phyloP scores from a whole-genome alignment of 2,329 filamentous ascomycete species.

The Phialophora verrucosa region DNA sequence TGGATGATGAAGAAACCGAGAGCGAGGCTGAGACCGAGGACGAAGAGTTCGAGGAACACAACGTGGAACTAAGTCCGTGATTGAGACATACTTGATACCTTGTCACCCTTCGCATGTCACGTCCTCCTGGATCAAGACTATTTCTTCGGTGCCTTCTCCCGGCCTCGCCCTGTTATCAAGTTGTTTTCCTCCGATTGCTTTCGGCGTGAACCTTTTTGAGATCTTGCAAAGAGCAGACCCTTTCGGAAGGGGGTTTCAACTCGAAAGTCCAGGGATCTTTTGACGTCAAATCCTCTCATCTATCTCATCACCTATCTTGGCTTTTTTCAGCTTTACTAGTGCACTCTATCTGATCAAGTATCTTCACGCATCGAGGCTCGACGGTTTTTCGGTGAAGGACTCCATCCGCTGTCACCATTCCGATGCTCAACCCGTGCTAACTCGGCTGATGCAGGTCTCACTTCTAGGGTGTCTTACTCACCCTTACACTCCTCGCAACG shows the following conservation, averaged over 20 bases:
- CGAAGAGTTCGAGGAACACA: slow-evolving; percentile 16
- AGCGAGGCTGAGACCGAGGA: slow-evolving; percentile 37
- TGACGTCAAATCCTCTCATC: neutral
- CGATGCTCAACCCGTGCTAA: neutral
- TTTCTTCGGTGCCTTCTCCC: neutral
- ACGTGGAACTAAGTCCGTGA: slow-evolving; percentile 8
- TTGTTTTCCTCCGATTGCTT: neutral
- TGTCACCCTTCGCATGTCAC: neutral
- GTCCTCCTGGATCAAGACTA: neutral
- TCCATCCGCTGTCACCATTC: neutral
- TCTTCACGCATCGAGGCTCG: neutral
- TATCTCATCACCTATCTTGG: neutral
- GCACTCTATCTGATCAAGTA: neutral
- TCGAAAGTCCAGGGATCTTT: neutral
- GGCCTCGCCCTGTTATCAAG: neutral
- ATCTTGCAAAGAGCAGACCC: neutral
- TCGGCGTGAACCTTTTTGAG: neutral
- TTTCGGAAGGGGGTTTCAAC: neutral
- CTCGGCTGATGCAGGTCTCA: neutral
- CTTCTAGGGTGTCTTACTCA: neutral
- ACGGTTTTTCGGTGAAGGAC: neutral
- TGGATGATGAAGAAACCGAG: slow-evolving; percentile 51
- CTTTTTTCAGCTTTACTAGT: neutral
- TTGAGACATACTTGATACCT: neutral
- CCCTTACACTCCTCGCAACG: neutral